A percentile compares a stretch with the other conserved stretches of the same genome.
phyloP scores from a whole-genome alignment of 345 rosid genomes.

The Eucalyptus curtisii region DNA sequence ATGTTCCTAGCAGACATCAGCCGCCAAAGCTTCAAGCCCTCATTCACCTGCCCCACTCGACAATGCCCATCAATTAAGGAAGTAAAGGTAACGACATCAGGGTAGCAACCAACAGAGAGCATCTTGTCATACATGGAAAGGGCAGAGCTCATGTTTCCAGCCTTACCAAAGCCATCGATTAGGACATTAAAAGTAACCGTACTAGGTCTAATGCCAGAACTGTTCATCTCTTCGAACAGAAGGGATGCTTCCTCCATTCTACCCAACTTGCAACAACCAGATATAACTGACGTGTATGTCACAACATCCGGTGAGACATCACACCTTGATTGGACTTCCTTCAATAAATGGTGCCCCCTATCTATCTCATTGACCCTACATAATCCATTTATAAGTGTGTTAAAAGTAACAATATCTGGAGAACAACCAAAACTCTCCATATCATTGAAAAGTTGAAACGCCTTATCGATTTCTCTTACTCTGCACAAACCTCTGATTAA shows the following conservation, averaged over 20 bases:
- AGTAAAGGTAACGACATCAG: constrained; percentile 71
- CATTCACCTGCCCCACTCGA: constrained; percentile 54
- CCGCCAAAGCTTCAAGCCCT: constrained; percentile 57
- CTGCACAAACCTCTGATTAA: constrained; percentile 61
- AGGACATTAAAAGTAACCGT: constrained; percentile 68
- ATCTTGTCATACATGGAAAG: constrained; percentile 34
- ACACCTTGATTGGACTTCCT: constrained; percentile 18
- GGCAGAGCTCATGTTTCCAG: constrained; percentile 42
- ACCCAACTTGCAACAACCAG: constrained; percentile 65
- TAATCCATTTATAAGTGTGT: constrained; percentile 65
- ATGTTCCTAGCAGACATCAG: constrained; percentile 43
- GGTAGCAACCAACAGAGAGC: constrained; percentile 34
- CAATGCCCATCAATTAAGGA: constrained; percentile 82
- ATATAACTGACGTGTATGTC: constrained; percentile 67
- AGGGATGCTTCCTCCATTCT: constrained; percentile 49
- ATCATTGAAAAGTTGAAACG: constrained; percentile 32
- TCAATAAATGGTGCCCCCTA: constrained; percentile 41
- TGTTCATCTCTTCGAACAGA: constrained; percentile 51
- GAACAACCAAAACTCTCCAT: constrained; percentile 51
- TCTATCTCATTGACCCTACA: constrained; percentile 46
- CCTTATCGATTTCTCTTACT: constrained; percentile 30
- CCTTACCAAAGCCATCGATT: constrained; percentile 73
- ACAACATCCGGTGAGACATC: constrained; percentile 38
- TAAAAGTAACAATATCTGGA: constrained; percentile 62
- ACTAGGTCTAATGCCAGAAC: constrained; percentile 34